Base-by-base conservation (phyloP, 2,329 filamentous ascomycete genomes). In the Fusarium citri region DNA sequence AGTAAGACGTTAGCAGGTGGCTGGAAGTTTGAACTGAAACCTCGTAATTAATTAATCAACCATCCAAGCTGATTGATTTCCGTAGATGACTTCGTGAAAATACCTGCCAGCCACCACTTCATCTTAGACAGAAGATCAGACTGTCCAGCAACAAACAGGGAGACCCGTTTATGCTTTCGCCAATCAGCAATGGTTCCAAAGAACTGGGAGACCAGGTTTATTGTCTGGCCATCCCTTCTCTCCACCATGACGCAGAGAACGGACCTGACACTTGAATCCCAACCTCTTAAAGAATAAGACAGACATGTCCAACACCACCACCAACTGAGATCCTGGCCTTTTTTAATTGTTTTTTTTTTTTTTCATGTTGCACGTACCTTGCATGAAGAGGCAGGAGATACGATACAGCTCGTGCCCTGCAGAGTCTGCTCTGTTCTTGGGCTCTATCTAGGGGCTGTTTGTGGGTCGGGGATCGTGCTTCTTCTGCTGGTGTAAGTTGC, bases 321-420 rank as follows among this genome's bases (percentile, higher is more conserved):
- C 30, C 28, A n/a, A 16, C 14, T 15, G 46, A 16, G 20, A 60
- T 51, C 55, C 62, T 37, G 47, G 59, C 55, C 49, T 47, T 23
- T 54, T 23, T 23, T 46, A 16, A 34, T 34, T 34, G 16, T 34
- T 34, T 37, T 37, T 46, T 40, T 30, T 16, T 18, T 20, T 51
- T 41, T 20, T 34, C 28, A 43, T 31, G 64, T 55, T 46, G 48
- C 55, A 53, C 50, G 68, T 71, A 50, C 68, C 68, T 71, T 71
- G 53, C 68, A 71, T 69, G 51, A 71, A 31, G 48, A 48, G 63
- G 50, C 51, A 43, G 55, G 40, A 60, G 54, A 48, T 55, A 65
- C 45, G 45, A 46, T 31, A 30, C 26, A 49, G 46, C 46, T 64
- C 55, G 42, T 46, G 55, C 59, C 68, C 55, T 68, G 59, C 59